Evolutionary conservation across 768 basidiomycete genomes (phyloP), one percentile per base, ranked within the genome.

Genomic region (Pisolithus marmoratus): DNA sequence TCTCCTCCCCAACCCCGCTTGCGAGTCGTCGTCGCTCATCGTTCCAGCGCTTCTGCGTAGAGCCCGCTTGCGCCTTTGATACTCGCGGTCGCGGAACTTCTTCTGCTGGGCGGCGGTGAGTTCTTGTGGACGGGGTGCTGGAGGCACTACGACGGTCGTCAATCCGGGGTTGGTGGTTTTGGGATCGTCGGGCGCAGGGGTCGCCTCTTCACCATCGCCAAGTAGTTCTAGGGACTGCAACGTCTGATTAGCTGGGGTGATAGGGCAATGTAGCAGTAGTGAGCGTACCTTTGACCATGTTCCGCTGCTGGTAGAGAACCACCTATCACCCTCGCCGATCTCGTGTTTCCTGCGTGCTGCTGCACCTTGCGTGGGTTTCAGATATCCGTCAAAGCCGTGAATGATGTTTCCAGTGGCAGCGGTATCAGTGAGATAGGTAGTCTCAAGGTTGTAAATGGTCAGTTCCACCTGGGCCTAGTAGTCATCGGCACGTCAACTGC

Each of bases 361-460:
- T 19, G 67, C 66, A 7, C 78, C 81, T 8, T 78, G 74, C 1
- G 78, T 78, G 53, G 84, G 85, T 68, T 92, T 93, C 52, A 92
- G 79, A 63, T 91, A 93, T 38, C 84, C 83, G 50, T 92, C 90
- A 57, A 92, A 92, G 4, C 90, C 90, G 59, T 85, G 85, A 36
- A 93, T 85, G 49, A 93, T 91, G 58, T 93, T 92, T 27, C 90
- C 90, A 17, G 90, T 88, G 59, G 81, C 84, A 1, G 84, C 80
- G 1, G 90, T 91, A 48, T 93, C 90, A 7, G 82, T 80, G 34
- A 93, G 73, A 66, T 92, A 93, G 4, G 76, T 70, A 8, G 80
- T 80, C 65, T 93, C 90, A 24, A 88, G 74, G 54, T 81, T 83
- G 70, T 87, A 87, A 58, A 93, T 87, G 60, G 87, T 81, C 26